phyloP scores from a whole-genome alignment of 371 early-diverging fungal genomes.

The Choanephora cucurbitarum region DNA sequence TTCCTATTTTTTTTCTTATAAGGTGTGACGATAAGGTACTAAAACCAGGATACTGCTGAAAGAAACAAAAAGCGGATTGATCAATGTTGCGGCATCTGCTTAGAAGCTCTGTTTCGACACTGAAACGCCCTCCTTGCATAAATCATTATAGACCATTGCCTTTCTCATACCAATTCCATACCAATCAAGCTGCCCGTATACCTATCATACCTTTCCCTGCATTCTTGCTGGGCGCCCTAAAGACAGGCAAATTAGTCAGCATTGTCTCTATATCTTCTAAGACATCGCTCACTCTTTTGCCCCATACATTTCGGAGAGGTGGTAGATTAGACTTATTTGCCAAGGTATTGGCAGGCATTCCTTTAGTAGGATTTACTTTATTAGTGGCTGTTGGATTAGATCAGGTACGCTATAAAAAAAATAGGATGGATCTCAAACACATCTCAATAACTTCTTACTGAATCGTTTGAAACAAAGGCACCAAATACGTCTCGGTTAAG shows the following conservation, averaged over 20 bases:
- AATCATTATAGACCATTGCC: conserved; percentile 8
- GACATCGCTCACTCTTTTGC: conserved; percentile 49
- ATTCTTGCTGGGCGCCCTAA: conserved; percentile 31
- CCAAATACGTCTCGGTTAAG: conserved; percentile 62
- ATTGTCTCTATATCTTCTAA: conserved; percentile 50
- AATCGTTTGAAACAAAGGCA: conserved; percentile 29
- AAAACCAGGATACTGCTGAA: conserved; percentile 10
- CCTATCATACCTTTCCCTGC: conserved; percentile 51
- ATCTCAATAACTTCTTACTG: not conserved
- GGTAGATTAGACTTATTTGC: conserved; percentile 23
- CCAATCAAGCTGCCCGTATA: conserved; percentile 22
- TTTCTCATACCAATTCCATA: conserved; percentile 28
- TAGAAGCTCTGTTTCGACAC: not conserved
- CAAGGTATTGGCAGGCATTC: conserved; percentile 44
- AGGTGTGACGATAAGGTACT: conserved; percentile 19
- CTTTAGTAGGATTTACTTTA: conserved; percentile 40
- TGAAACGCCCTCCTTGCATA: conserved; percentile 10
- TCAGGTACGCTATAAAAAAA: conserved; percentile 26
- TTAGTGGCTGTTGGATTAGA: conserved; percentile 45
- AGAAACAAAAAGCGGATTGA: not conserved
- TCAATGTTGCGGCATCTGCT: conserved; percentile 8
- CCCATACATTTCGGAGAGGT: conserved; percentile 42
- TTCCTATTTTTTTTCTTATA: not conserved
- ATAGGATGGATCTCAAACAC: not conserved
- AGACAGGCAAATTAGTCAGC: conserved; percentile 49